phyloP scores from a whole-genome alignment of 2,329 filamentous ascomycete species.

The Colletotrichum lentis region DNA sequence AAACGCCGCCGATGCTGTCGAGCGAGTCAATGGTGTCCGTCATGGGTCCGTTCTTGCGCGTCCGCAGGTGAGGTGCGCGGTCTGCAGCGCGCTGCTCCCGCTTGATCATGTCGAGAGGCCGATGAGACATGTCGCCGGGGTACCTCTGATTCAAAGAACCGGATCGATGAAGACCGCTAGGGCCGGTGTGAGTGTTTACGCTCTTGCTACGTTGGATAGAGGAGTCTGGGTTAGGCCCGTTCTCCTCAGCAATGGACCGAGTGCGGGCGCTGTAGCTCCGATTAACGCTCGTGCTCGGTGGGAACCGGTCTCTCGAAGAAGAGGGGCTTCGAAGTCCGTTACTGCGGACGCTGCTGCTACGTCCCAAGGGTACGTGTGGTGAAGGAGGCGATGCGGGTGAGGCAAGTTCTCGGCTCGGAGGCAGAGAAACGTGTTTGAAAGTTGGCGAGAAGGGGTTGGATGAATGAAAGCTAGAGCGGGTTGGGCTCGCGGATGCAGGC shows the following conservation, averaged over 20 bases:
- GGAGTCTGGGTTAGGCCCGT: background rate
- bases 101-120: conserved; percentile 73
- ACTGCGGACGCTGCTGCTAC: conserved; percentile 43
- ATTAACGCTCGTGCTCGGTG: conserved; percentile 47
- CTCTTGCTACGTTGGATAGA: conserved; percentile 32
- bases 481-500: conserved; percentile 63
- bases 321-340: conserved; percentile 44
- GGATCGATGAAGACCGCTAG: conserved; percentile 40
- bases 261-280: conserved; percentile 42
- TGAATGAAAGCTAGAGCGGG: conserved; percentile 55
- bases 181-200: conserved; percentile 24
- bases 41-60: conserved; percentile 70
- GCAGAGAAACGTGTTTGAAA: conserved; percentile 45
- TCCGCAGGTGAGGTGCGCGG: conserved; percentile 71
- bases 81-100: conserved; percentile 71
- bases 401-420: conserved; percentile 34
- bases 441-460: conserved; percentile 53
- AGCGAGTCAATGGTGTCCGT: conserved; percentile 84
- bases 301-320: conserved; percentile 32
- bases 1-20: conserved; percentile 72
- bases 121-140: conserved; percentile 69
- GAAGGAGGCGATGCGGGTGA: conserved; percentile 37
- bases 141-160: conserved; percentile 65
- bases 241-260: conserved; percentile 21
- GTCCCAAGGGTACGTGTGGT: conserved; percentile 36